A percentile compares a stretch with the other conserved stretches of the same genome.
These are phyloP conservation scores for Phymatotrichopsis omnivora DNA, from an alignment of 2,329 filamentous ascomycete species.

Conservation along the genomic window DNA sequence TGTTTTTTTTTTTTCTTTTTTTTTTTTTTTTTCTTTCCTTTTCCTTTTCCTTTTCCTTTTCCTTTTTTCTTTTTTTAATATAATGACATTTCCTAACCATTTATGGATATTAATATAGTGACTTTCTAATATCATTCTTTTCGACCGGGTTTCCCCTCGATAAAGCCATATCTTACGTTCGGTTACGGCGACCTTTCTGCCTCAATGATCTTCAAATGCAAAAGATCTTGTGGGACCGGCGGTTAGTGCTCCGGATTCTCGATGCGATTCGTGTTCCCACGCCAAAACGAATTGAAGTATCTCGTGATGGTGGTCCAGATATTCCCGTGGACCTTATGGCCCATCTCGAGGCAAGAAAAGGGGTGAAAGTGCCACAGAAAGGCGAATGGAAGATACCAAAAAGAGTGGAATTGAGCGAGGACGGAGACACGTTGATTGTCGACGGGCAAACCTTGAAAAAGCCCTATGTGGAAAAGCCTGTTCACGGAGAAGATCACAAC, in stretches of 20 bases:
- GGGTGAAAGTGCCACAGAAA: slow-evolving; percentile 44
- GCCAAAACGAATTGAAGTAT: slow-evolving; percentile 79
- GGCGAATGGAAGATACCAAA: slow-evolving; percentile 44
- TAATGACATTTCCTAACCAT: slow-evolving; percentile 11
- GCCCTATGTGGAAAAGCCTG: slow-evolving; percentile 96
- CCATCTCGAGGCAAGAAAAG: slow-evolving; percentile 69
- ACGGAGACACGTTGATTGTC: slow-evolving; percentile 77
- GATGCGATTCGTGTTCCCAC: slow-evolving; percentile 86
- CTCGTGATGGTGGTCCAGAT: slow-evolving; percentile 77
- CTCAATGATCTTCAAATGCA: slow-evolving; percentile 98
- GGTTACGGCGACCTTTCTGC: slow-evolving; percentile 87
- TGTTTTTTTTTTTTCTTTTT: slow-evolving; percentile 5
- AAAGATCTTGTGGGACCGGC: slow-evolving; percentile 89
- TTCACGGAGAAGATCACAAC: slow-evolving; percentile 97
- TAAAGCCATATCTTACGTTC: slow-evolving; percentile 92
- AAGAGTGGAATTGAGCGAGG: slow-evolving; percentile 75
- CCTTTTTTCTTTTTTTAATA: slow-evolving; percentile 10
- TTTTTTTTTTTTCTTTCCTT: slow-evolving; percentile 13
- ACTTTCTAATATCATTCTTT: slow-evolving; percentile 97
- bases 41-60: slow-evolving; percentile 11
- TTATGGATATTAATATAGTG: slow-evolving; percentile 41
- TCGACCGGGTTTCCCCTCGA: slow-evolving; percentile 94
- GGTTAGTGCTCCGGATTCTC: slow-evolving; percentile 76
- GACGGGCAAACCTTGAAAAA: slow-evolving; percentile 75
- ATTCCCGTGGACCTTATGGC: slow-evolving; percentile 70